Evolutionary conservation across 1,284 basidiomycete genomes (phyloP), one percentile per base, ranked within the genome.

Genomic region (Cystobasidiaceae sp.): DNA sequence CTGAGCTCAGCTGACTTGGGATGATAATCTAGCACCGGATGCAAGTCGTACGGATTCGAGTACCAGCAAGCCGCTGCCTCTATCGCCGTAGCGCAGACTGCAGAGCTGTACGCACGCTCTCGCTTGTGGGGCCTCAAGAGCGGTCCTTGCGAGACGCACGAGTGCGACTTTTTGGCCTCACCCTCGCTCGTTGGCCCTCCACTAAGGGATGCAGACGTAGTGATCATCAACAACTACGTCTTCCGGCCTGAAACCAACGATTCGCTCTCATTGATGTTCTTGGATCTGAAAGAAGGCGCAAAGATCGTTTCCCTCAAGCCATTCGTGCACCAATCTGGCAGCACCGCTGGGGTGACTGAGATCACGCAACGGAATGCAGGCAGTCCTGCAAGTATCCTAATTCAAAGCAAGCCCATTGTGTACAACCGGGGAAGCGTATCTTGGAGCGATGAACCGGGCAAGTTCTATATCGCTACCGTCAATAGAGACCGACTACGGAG

Each of bases 151-250:
- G 72, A 79, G 34, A 76, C 77, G 34, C 77, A 79, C 71, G 76
- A 80, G 72, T 81, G 78, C 0, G 81, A 83, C 70, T 83, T 84
- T 33, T 33, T 62, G 27, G 58, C 58, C 21, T 58, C 63, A 15
- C 63, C 63, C 4, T 32, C 28, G 23, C 41, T 57, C 0, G 54
- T 58, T 25, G 54, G 54, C 44, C 63, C 51, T 13, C 44, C 63
- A 28, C 41, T 67, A 28, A 23, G 46, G 6, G 11, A 62, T 76
- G 61, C 61, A 6, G 51, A 55, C 43, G 61, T 64, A 15, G 61
- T 64, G 70, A 73, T 83, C 43, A 81, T 82, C 67, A 83, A 83
- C 74, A 83, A 83, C 70, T 80, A 80, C 67, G 81, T 80, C 3
- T 81, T 81, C 74, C 78, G 81, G 1, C 78, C 82, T 0, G 69